phyloP scores from a whole-genome alignment of 2,329 filamentous ascomycete species.

The Diaporthe vaccinii region DNA sequence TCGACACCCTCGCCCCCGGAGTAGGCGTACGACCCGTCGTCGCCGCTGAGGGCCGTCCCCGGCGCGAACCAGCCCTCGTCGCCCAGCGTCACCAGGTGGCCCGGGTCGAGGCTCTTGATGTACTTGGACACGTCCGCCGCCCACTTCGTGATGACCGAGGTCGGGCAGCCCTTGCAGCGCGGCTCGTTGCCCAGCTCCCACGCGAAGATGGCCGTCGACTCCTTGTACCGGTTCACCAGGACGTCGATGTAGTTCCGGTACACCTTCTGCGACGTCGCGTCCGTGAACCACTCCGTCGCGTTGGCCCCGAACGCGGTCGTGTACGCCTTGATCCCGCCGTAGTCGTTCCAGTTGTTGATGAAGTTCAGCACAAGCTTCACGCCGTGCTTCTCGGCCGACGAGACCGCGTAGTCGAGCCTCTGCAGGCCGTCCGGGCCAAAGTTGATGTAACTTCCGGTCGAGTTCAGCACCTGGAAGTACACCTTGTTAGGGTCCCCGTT shows the following conservation, averaged over 20 bases:
- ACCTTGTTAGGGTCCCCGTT: constrained; percentile 50
- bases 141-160: constrained; percentile 71
- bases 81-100: constrained; percentile 74
- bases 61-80: constrained; percentile 61
- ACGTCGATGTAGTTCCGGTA: constrained; percentile 64
- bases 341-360: constrained; percentile 79
- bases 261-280: constrained; percentile 60
- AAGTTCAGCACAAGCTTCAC: constrained; percentile 76
- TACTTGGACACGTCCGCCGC: constrained; percentile 68
- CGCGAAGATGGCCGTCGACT: constrained; percentile 62
- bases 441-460: constrained; percentile 70
- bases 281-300: constrained; percentile 67
- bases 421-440: constrained; percentile 73
- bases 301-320: constrained; percentile 66
- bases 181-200: constrained; percentile 70
- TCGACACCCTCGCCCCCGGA: constrained; percentile 64
- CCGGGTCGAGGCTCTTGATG: constrained; percentile 71
- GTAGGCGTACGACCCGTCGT: constrained; percentile 61
- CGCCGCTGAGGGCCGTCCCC: constrained; percentile 44
- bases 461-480: constrained; percentile 68
- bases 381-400: constrained; percentile 68
- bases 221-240: constrained; percentile 60
- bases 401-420: constrained; percentile 74
- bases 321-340: constrained; percentile 74
- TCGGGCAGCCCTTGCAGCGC: constrained; percentile 71